Base-by-base conservation (phyloP, 2,329 filamentous ascomycete genomes). In the Dendrostoma leiphaemia region DNA sequence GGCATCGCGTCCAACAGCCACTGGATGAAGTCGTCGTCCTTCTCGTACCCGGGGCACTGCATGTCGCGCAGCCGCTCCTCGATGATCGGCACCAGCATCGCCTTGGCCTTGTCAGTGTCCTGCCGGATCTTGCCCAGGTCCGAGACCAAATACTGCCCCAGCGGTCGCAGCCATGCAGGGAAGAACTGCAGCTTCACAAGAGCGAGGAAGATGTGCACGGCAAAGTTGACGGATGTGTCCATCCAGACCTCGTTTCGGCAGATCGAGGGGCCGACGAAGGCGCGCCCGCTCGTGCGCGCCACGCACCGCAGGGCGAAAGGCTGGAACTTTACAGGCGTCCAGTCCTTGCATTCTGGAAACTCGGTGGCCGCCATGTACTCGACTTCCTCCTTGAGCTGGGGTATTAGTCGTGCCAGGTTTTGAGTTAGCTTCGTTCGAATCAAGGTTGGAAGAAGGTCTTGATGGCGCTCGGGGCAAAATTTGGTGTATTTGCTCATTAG, bases 241-340 rank as follows among this genome's bases (percentile, higher is more conserved):
- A 83, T 74, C 81, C 81, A 84, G 54, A 74, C 70, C 59, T 81
- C 74, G 37, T 76, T 68, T 17, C 79, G 78, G 60, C 75, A 80
- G 52, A 83, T 68, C 13, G 70, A 65, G 2, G 73, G 61, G 1
- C 81, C 81, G 6, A 83, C 74, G 58, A 83, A 83, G 4, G 78
- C 73, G 19, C 75, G 71, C 1, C 81, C 79, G 24, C 78, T 81
- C 21, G 84, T 61, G 2, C 80, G 75, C 6, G 81, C 76, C 10
- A 85, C 69, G 4, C 77, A 71, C 21, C 77, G 71, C 2, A 83
- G 69, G 40, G 79, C 69, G 53, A 82, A 77, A 0, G 75, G 74
- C 34, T 81, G 78, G 60, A 82, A 73, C 59, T 74, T 76, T 48
- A 82, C 74, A 0, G 78, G 63, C 1, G 76, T 81, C 81, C 81